Percentiles rank a stretch among this genome's conserved stretches.
Evolutionary conservation across 192 early-diverging fungal species (phyloP).

Genomic region (Linnemannia exigua): DNA sequence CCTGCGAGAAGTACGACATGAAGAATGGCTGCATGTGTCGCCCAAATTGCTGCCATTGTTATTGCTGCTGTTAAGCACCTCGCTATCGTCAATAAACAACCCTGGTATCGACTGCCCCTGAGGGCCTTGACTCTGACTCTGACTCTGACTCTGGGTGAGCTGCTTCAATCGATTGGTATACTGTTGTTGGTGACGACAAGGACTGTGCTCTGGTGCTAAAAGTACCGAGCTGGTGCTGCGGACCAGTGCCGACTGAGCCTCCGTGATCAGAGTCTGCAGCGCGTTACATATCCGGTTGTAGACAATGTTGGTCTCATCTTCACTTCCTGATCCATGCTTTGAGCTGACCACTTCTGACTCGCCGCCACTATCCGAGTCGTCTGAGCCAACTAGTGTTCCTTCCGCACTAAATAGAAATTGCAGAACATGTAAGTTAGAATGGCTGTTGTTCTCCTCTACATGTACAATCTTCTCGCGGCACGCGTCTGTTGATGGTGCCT

Average conservation of each 20-base stretch:
- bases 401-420: constrained; percentile 39
- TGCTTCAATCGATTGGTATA: not conserved
- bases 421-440: not conserved
- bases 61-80: not conserved
- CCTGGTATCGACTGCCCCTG: constrained; percentile 1
- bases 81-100: constrained; percentile 17
- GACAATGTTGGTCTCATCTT: constrained; percentile 46
- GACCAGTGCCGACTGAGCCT: constrained; percentile 35
- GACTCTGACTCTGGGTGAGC: not conserved
- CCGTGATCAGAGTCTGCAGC: constrained; percentile 39
- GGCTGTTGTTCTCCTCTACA: not conserved
- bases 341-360: constrained; percentile 33
- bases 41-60: not conserved
- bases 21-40: constrained; percentile 16
- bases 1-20: constrained; percentile 17
- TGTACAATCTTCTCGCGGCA: not conserved
- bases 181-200: not conserved
- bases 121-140: not conserved
- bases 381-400: constrained; percentile 44
- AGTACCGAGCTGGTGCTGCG: constrained; percentile 15
- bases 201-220: not conserved
- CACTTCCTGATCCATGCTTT: constrained; percentile 34
- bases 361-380: constrained; percentile 29
- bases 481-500: not conserved
- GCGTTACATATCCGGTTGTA: constrained; percentile 51